A percentile compares a stretch with the other conserved stretches of the same genome.
Conservation (phyloP, 1,284 basidiomycete genomes). For the Cutaneotrichosporon mucoides region DNA sequence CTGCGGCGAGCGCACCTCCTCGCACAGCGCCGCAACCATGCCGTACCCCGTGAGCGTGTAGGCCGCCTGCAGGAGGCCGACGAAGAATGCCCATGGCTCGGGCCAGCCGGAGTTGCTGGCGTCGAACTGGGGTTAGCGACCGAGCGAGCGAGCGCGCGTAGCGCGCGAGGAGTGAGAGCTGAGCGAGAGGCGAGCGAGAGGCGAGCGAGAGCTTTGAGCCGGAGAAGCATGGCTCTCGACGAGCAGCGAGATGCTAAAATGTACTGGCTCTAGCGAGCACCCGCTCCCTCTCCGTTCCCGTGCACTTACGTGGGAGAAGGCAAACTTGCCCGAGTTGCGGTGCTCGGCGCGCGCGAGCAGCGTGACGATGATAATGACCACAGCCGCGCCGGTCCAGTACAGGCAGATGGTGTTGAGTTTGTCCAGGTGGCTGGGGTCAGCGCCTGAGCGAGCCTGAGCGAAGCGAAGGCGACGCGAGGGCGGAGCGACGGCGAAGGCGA, state of each 20-base stretch:
- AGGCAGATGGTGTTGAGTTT: conserved; percentile 48
- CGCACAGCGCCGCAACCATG: conserved; percentile 49
- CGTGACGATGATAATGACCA: conserved; percentile 51
- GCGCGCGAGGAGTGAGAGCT: no score
- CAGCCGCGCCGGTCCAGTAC: conserved; percentile 50
- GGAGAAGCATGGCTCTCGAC: no score
- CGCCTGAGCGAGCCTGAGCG: not conserved
- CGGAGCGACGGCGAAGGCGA: no score
- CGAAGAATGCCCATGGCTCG: conserved; percentile 17
- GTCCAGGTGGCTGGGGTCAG: conserved; percentile 34
- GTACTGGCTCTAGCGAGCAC: no score
- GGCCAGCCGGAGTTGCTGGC: conserved; percentile 19
- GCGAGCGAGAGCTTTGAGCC: no score
- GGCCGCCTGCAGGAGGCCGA: conserved; percentile 34
- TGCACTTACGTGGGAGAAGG: conserved; percentile 36
- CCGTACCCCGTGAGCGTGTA: conserved; percentile 49
- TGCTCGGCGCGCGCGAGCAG: conserved; percentile 49
- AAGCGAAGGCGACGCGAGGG: no score
- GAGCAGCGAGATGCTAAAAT: no score
- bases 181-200: no score
- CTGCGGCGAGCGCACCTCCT: conserved; percentile 49
- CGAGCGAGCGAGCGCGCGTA: no score
- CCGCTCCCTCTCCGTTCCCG: no score
- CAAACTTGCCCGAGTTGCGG: conserved; percentile 48
- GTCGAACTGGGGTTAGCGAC: conserved; percentile 12